Percentiles rank a stretch among this genome's conserved stretches.
Conservation (phyloP, 192 early-diverging fungal genomes). For the Polychytrium aggregatum region DNA sequence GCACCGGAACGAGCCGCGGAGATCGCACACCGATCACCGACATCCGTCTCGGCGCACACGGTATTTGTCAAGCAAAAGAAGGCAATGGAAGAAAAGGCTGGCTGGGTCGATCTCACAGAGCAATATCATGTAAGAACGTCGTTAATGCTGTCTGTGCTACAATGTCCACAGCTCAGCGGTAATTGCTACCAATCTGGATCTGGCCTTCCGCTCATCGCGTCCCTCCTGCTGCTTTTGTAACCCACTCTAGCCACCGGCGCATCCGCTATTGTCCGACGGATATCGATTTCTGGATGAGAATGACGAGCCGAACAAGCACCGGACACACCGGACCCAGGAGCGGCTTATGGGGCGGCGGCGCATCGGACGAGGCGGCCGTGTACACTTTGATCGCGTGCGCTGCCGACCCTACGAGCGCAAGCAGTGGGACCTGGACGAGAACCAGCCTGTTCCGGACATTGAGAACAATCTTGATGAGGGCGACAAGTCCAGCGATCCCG, state of each 20-base stretch:
- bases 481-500: not conserved
- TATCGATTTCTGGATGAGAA: constrained; percentile 13
- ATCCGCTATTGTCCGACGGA: constrained; percentile 22
- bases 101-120: constrained; percentile 61
- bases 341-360: constrained; percentile 40
- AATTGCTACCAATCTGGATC: not conserved
- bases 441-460: not conserved
- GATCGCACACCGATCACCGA: too few relatives aligned
- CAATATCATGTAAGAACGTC: too few relatives aligned
- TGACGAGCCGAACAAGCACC: not conserved
- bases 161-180: not conserved
- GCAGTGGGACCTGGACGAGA: constrained; percentile 4
- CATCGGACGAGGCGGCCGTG: constrained; percentile 67
- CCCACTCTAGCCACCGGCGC: constrained; percentile 31
- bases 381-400: constrained; percentile 65
- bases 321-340: constrained; percentile 8
- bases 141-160: too few relatives aligned
- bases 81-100: constrained; percentile 39
- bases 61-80: constrained; percentile 45
- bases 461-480: not conserved
- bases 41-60: constrained; percentile 31
- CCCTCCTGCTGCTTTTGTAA: not conserved
- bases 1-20: too few relatives aligned
- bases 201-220: not conserved
- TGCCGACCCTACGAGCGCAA: too few relatives aligned